Base-by-base conservation (phyloP, 768 basidiomycete species). In the Amyloporia xantha region DNA sequence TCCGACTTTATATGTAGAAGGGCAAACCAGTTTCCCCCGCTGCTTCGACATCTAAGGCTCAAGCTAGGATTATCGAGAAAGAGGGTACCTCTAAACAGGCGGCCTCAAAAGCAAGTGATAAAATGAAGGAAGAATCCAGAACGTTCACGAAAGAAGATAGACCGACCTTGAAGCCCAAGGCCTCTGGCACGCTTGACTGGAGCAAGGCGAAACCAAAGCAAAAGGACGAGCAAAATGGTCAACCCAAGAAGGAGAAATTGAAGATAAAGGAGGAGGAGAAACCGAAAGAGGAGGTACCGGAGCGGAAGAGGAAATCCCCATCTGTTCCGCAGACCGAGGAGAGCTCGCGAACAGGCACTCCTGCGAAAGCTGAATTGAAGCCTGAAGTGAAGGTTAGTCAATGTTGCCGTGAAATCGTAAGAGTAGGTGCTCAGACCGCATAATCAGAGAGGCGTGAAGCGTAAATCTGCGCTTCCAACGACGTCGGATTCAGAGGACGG, bases 131-230 rank as follows among this genome's bases (percentile, higher is more conserved):
- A 6, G 38, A 48, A 26, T 4, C 19, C 11, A 40, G 26, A 38
- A 28, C 24, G 30, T n/a, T n/a, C n/a, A 44, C 48, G 28, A 63
- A 59, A 26, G 50, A 51, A 27, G 64, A 67, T 40, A 57, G 57
- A 23, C 50, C 51, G 21, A 55, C 65, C 49, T 38, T 62, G 59
- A 58, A 70, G 59, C 54, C 66, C 0, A 70, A 65, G 43, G 51
- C 61, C 24, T 61, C 54, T 17, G 81, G 80, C 4, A 80, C 77
- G 57, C 69, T 84, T 5, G 77, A 83, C 54, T 85, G 80, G 71
- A 77, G 78, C 62, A 81, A 76, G 54, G 75, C 76, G 23, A 77
- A 77, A 59, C 54, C 67, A 9, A 79, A 78, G 59, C 55, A 66
- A 12, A 78, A 78, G 56, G 67, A 66, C 9, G 62, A 60, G 47